Base-by-base conservation (phyloP, 23 red algal genomes). In the Gracilaria domingensis region DNA sequence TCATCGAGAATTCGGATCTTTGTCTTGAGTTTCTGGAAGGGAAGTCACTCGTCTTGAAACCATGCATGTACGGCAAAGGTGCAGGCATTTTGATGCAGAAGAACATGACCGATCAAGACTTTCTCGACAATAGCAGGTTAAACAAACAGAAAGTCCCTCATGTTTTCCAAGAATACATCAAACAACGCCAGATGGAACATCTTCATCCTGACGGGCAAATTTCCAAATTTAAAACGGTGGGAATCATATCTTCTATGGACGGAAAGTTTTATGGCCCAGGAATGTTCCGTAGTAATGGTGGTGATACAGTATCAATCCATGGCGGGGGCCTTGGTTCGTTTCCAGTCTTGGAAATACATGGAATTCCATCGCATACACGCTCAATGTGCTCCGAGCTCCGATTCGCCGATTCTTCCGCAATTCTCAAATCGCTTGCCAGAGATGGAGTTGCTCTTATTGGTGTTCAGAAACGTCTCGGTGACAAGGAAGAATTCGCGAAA, bases 81-180 rank as follows among this genome's bases (percentile, higher is more conserved):
- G 69, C 7, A 21, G 69, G 69, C 21, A 75, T 75, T 13, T 42
- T 75, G 17, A 75, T 75, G 69, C 69, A 75, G 69, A 75, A 75
- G 44, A 75, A 75, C 69, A 75, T 75, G 69, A 42, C 69, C 3
- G 3, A 75, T 13, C 20, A 34, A 75, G 69, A 75, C 8, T 75
- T 75, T 44, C 21, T 75, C 8, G n/a, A 44, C n/a, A 21, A 42
- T 7, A 33, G n/a, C 25, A n/a, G 26, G 35, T 8, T 42, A 20
- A 75, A 28, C 8, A 36, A 23, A 20, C 69, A 30, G 13, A 20
- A 75, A 44, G 69, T 44, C 35, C 35, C 36, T 28, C 34, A 75
- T 34, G 69, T 75, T 21, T 23, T 75, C 35, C 69, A 75, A 33
- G 44, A 36, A 36, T 75, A 75, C 44, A 28, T 75, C 20, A 75